Conservation (phyloP, 768 basidiomycete genomes). For the Saitozyma sp. region DNA sequence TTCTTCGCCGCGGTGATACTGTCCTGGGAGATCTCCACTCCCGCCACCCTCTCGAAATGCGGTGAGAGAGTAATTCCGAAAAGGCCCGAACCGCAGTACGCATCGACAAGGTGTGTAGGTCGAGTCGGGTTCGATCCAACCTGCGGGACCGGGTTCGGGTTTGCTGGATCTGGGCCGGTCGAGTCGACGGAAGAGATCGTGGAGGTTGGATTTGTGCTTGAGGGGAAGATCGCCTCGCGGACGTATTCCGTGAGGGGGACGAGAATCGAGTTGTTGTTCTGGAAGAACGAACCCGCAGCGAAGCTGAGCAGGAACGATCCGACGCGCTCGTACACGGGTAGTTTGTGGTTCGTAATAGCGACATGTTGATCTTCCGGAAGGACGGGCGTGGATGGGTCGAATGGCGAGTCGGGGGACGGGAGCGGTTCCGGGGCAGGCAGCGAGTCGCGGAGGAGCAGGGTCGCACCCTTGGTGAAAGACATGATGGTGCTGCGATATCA, state of each 20-base stretch:
- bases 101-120: slow-evolving; percentile 84
- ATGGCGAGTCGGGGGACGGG: slow-evolving; percentile 20
- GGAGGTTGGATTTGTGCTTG: slow-evolving; percentile 1
- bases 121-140: neutral
- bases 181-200: neutral
- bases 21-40: slow-evolving; percentile 70
- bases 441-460: slow-evolving; percentile 86
- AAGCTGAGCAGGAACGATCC: slow-evolving; percentile 69
- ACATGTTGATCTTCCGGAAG: slow-evolving; percentile 58
- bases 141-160: too few relatives aligned
- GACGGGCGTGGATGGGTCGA: slow-evolving; percentile 8
- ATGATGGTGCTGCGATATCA: slow-evolving; percentile 65
- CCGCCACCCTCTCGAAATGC: slow-evolving; percentile 72
- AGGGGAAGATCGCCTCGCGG: slow-evolving; percentile 56
- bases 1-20: slow-evolving; percentile 50
- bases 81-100: slow-evolving; percentile 65
- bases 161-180: neutral
- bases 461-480: slow-evolving; percentile 82
- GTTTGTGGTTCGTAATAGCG: slow-evolving; percentile 80
- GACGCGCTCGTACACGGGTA: slow-evolving; percentile 77
- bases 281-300: slow-evolving; percentile 82
- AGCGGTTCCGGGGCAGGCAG: slow-evolving; percentile 49
- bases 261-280: slow-evolving; percentile 94
- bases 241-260: slow-evolving; percentile 82
- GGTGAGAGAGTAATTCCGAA: slow-evolving; percentile 61